Evolutionary conservation across 345 rosid species (phyloP).

Genomic region (Jatropha curcas): DNA sequence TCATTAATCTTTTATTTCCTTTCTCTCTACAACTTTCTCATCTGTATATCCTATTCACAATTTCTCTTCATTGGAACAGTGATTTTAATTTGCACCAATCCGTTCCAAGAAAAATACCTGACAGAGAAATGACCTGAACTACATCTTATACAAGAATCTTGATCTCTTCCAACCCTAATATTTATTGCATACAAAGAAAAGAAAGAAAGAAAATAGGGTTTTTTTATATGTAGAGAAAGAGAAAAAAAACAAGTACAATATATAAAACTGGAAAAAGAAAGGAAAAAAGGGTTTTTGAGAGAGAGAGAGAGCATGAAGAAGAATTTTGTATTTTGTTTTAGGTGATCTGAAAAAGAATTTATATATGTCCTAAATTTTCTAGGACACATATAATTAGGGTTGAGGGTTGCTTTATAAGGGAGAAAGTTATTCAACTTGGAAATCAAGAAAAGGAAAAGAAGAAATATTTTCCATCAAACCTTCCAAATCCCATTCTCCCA

Average conservation of each 20-base stretch:
- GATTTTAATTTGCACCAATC: conserved; percentile 22
- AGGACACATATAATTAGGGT: conserved; percentile 17
- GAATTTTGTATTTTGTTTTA: background rate
- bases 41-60: conserved; percentile 33
- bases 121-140: background rate
- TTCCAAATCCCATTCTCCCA: conserved; percentile 93
- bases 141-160: conserved; percentile 8
- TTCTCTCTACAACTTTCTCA: background rate
- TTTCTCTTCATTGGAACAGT: conserved; percentile 29
- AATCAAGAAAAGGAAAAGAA: conserved; percentile 81
- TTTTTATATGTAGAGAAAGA: background rate
- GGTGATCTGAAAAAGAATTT: background rate
- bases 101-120: conserved; percentile 19
- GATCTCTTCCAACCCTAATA: background rate
- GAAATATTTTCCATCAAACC: conserved; percentile 68
- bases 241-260: background rate
- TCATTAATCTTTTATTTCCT: conserved; percentile 1
- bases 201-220: background rate
- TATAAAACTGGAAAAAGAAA: background rate
- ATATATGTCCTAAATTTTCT: conserved; percentile 26
- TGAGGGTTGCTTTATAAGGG: no score
- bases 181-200: conserved; percentile 18
- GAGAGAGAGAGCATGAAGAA: background rate
- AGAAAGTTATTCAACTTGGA: conserved; percentile 66
- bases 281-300: background rate